Evolutionary conservation across 805 yeast species (phyloP), one percentile per base, ranked within the genome.

Genomic region (Metschnikowia proteae): DNA sequence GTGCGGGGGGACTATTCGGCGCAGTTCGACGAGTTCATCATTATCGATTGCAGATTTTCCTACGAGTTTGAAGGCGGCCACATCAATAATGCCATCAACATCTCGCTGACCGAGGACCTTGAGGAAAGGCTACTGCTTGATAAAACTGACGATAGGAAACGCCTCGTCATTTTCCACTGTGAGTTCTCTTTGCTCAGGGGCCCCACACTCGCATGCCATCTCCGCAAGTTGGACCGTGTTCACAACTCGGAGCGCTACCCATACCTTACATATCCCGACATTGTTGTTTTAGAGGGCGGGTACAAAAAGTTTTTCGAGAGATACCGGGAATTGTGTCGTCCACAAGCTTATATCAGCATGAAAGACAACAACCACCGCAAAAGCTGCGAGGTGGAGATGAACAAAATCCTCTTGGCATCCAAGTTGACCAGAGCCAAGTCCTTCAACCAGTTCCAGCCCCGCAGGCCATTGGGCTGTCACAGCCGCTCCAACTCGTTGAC

Each of bases 11-110:
- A 66, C 11, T 70, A 71, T 56, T 54, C 65, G 11, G 65, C 74
- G 23, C 69, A 68, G 44, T 89, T 83, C 59, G 81, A 81, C 51
- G 79, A 80, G 31, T 68, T 78, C 36, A 57, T 79, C 6, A 71
- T 94, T 13, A 73, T 94, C 7, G 99, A 94, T 68, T 90, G 98
- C 63, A 80, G 99, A 46, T 94, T 94, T 62, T 88, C 84, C 58
- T 92, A 92, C 70, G 99, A 94, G 67, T 94, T 73, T 65, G 74
- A 80, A 36, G 98, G 98, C 30, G 99, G 99, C 28, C 99, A 94
- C 66, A 88, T 94, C 41, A 79, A 76, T 41, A 84, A 86, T 41
- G 96, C 98, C 6, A 58, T 87, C 46, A 94, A 92, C 64, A 74
- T 90, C 29, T 81, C 86, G 36, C 78, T 85, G 33, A 84, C 85